phyloP scores from a whole-genome alignment of 2,329 filamentous ascomycete species.

The Elsinoe australis region DNA sequence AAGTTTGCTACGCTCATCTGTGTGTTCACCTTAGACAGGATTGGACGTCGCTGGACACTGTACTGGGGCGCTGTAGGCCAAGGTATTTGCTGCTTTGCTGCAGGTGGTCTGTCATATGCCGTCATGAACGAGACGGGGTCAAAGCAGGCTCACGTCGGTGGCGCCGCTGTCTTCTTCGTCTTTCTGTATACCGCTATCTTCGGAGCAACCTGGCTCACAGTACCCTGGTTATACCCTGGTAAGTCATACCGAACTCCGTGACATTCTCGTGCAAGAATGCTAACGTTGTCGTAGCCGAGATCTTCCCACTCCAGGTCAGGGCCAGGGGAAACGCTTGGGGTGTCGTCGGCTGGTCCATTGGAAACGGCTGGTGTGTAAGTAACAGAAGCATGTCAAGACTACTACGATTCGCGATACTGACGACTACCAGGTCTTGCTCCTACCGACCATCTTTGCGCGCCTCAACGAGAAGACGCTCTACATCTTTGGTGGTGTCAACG shows the following conservation, averaged over 20 bases:
- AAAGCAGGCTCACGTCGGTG: constrained; percentile 33
- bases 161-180: constrained; percentile 61
- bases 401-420: background rate
- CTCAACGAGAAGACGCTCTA: constrained; percentile 66
- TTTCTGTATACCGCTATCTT: constrained; percentile 62
- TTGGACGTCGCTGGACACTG: constrained; percentile 29
- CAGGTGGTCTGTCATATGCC: constrained; percentile 28
- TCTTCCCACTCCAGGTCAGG: constrained; percentile 62
- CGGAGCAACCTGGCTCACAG: constrained; percentile 55
- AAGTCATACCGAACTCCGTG: background rate
- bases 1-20: constrained; percentile 29
- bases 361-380: constrained; percentile 52
- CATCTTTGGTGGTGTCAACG: constrained; percentile 62
- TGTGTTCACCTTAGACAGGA: constrained; percentile 32
- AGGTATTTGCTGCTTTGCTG: constrained; percentile 30
- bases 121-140: constrained; percentile 25
- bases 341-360: constrained; percentile 68
- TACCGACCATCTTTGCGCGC: constrained; percentile 50
- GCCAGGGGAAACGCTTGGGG: constrained; percentile 71
- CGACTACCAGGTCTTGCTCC: constrained; percentile 33
- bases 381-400: background rate
- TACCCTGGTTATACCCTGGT: constrained; percentile 40
- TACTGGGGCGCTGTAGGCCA: constrained; percentile 32
- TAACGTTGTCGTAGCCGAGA: constrained; percentile 53
- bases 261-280: constrained; percentile 39